A percentile compares a stretch with the other conserved stretches of the same genome.
Conservation (phyloP, 2,329 filamentous ascomycete species). For the Pseudogymnoascus sp. region DNA sequence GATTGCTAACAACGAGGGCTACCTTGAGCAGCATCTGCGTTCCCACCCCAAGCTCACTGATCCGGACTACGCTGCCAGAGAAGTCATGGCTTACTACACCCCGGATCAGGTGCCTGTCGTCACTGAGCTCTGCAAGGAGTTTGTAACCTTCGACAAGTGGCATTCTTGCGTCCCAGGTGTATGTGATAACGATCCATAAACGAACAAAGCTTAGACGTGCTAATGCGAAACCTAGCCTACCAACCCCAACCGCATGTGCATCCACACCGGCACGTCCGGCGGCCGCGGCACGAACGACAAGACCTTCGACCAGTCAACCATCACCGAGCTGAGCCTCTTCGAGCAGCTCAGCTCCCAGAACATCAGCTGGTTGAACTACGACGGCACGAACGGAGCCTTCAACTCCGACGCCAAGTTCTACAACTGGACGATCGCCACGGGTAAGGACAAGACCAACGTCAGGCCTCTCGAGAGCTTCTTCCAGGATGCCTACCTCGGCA, state of each 20-base stretch:
- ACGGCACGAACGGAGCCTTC: constrained; percentile 30
- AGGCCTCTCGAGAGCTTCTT: constrained; percentile 36
- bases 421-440: constrained; percentile 33
- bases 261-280: constrained; percentile 34
- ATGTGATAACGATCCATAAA: constrained; percentile 20
- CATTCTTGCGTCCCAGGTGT: constrained; percentile 36
- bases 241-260: constrained; percentile 34
- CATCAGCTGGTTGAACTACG: constrained; percentile 41
- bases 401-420: constrained; percentile 39
- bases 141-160: constrained; percentile 38
- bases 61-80: constrained; percentile 30
- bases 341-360: constrained; percentile 34
- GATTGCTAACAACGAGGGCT: constrained; percentile 32
- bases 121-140: constrained; percentile 35
- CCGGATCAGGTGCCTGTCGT: constrained; percentile 36
- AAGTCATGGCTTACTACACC: constrained; percentile 38
- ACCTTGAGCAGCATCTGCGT: constrained; percentile 36
- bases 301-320: constrained; percentile 24
- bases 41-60: constrained; percentile 29
- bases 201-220: background rate
- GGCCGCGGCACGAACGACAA: constrained; percentile 34
- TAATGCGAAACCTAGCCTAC: constrained; percentile 30
- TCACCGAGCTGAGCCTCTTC: constrained; percentile 35
- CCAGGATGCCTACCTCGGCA: constrained; percentile 37
- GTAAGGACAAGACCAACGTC: constrained; percentile 28